phyloP scores from a whole-genome alignment of 192 early-diverging fungal genomes.

The Helicostylum pulchrum region DNA sequence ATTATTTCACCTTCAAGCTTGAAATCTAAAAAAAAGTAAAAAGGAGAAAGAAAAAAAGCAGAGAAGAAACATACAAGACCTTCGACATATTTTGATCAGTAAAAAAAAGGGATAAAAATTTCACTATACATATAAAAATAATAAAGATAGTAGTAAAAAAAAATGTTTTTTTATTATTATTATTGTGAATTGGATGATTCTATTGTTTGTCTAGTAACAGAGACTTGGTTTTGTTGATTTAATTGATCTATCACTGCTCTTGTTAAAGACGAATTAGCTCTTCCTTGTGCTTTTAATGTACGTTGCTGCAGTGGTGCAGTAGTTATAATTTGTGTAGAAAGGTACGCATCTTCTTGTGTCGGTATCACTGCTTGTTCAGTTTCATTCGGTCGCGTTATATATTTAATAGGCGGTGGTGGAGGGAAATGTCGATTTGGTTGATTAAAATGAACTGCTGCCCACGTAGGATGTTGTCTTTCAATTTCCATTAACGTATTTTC shows the following conservation, averaged over 20 bases:
- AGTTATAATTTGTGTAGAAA: constrained; percentile 17
- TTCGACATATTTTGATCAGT: neutral
- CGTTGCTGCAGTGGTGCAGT: constrained; percentile 14
- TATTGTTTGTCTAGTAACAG: constrained; percentile 2
- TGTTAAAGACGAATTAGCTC: constrained; percentile 51
- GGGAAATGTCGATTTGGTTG: constrained; percentile 59
- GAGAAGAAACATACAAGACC: neutral
- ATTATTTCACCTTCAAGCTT: constrained; percentile 93
- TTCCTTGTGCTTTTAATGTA: constrained; percentile 40
- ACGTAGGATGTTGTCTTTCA: constrained; percentile 72
- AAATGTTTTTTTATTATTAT: too few species aligned
- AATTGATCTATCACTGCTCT: constrained; percentile 54
- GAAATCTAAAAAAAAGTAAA: constrained; percentile 51
- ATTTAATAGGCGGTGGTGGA: constrained; percentile 23
- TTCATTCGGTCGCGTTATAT: constrained; percentile 10
- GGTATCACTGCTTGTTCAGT: constrained; percentile 15
- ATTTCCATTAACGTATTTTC: constrained; percentile 76
- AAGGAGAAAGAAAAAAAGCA: too few species aligned
- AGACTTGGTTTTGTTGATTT: constrained; percentile 18
- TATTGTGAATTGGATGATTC: constrained; percentile 10
- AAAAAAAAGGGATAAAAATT: neutral
- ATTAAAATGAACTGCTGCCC: constrained; percentile 78
- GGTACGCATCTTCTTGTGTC: constrained; percentile 2
- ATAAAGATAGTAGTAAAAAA: neutral
- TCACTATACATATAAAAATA: neutral